Evolutionary conservation across 2,329 filamentous ascomycete species (phyloP).

Genomic region (Davidsoniella neocaledoniae): DNA sequence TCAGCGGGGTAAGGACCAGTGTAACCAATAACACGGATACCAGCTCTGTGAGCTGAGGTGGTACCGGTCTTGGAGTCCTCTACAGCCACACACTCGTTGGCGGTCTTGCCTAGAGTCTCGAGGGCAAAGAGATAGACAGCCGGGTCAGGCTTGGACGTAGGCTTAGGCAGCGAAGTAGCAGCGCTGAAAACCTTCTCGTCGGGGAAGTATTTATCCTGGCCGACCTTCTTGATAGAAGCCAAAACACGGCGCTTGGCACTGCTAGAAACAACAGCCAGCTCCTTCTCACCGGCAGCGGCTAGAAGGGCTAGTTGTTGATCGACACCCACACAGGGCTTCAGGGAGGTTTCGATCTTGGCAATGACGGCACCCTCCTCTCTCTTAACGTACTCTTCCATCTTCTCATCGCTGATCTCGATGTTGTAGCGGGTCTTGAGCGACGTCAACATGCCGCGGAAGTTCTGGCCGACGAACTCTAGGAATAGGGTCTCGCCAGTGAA

Average conservation of each 20-base stretch:
- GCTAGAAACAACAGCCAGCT: conserved; percentile 64
- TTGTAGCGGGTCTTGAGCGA: conserved; percentile 59
- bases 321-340: conserved; percentile 52
- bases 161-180: conserved; percentile 57
- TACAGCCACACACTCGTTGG: conserved; percentile 59
- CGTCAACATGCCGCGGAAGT: conserved; percentile 83
- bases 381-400: conserved; percentile 57
- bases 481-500: conserved; percentile 71
- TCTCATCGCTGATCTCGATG: conserved; percentile 50
- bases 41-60: conserved; percentile 53
- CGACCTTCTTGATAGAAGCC: conserved; percentile 64
- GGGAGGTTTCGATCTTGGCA: conserved; percentile 53
- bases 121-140: conserved; percentile 72
- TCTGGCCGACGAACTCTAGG: conserved; percentile 77
- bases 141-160: conserved; percentile 83
- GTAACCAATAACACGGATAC: conserved; percentile 70
- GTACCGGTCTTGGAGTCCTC: conserved; percentile 83
- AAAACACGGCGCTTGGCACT: conserved; percentile 62
- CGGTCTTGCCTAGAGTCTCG: conserved; percentile 52
- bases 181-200: conserved; percentile 63
- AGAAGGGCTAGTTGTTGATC: conserved; percentile 52
- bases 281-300: conserved; percentile 43
- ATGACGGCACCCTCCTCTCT: conserved; percentile 74
- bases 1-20: conserved; percentile 56
- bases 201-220: conserved; percentile 66